Evolutionary conservation across 2,329 filamentous ascomycete genomes (phyloP).

Genomic region (Nannizziopsis arthrosporioides): DNA sequence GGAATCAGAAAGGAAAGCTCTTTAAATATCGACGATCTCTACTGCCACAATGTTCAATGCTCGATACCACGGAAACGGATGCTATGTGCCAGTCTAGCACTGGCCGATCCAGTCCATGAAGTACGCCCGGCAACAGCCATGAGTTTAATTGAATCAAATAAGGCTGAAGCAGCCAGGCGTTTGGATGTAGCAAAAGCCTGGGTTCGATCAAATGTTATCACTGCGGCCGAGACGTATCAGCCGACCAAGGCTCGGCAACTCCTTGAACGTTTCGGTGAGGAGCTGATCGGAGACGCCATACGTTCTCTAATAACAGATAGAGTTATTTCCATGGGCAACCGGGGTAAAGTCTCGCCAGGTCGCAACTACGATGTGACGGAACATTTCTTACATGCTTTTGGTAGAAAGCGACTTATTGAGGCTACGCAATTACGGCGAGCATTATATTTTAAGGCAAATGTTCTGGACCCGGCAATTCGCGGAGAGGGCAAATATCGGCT

Average conservation of each 20-base stretch:
- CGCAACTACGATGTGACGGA: constrained; percentile 37
- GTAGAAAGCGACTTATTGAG: constrained; percentile 32
- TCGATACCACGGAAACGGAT: constrained; percentile 28
- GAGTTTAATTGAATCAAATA: constrained; percentile 10
- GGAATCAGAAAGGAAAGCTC: constrained; percentile 29
- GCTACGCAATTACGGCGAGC: constrained; percentile 32
- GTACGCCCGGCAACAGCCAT: background rate
- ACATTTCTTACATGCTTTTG: constrained; percentile 29
- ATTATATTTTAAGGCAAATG: constrained; percentile 31
- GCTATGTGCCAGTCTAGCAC: constrained; percentile 27
- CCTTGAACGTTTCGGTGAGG: constrained; percentile 24
- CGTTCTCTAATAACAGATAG: constrained; percentile 32
- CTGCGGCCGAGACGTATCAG: constrained; percentile 33
- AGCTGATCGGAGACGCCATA: constrained; percentile 29
- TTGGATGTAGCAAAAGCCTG: constrained; percentile 36
- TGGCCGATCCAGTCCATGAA: constrained; percentile 22
- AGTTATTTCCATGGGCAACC: constrained; percentile 30
- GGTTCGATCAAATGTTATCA: constrained; percentile 38
- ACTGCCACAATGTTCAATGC: constrained; percentile 22
- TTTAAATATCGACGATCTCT: constrained; percentile 26
- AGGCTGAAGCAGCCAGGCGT: constrained; percentile 17
- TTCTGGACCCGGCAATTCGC: constrained; percentile 32
- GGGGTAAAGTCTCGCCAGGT: constrained; percentile 30
- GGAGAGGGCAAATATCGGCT: constrained; percentile 23
- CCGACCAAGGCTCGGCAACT: constrained; percentile 27